Evolutionary conservation across 1,284 basidiomycete species (phyloP).

Genomic region (Pyrrhoderma lamaoense): DNA sequence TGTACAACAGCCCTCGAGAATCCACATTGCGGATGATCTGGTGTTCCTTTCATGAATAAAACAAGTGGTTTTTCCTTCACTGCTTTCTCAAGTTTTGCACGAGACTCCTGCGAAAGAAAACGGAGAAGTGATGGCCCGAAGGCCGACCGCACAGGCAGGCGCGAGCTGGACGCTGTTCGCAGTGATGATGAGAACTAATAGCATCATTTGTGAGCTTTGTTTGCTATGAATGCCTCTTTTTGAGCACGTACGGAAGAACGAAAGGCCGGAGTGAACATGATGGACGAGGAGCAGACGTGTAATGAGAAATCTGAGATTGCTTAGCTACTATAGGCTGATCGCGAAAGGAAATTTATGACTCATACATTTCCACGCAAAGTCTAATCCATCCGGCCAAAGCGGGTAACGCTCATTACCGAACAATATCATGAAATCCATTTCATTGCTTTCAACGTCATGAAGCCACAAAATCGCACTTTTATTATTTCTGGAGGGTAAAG

Average conservation of each 20-base stretch:
- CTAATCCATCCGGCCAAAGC: not conserved
- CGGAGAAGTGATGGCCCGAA: slow-evolving; percentile 8
- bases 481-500: slow-evolving; percentile 47
- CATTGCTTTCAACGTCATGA: slow-evolving; percentile 37
- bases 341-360: not conserved
- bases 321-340: not conserved
- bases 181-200: slow-evolving; percentile 13
- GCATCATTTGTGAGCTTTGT: not conserved
- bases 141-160: slow-evolving; percentile 1
- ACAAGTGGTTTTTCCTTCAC: slow-evolving; percentile 48
- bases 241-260: slow-evolving; percentile 14
- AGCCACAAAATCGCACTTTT: slow-evolving; percentile 41
- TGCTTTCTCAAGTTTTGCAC: slow-evolving; percentile 29
- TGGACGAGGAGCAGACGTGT: not conserved
- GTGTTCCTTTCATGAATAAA: slow-evolving; percentile 68
- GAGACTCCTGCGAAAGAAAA: slow-evolving; percentile 20
- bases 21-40: slow-evolving; percentile 67
- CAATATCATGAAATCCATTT: too few species aligned
- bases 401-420: not conserved
- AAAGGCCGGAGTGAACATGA: slow-evolving; percentile 16
- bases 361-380: not conserved
- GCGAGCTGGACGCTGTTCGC: slow-evolving; percentile 9
- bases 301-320: slow-evolving; percentile 8
- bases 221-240: not conserved
- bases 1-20: slow-evolving; percentile 94